Base-by-base conservation (phyloP, 805 yeast genomes). In the Spathaspora hagerdaliae region DNA sequence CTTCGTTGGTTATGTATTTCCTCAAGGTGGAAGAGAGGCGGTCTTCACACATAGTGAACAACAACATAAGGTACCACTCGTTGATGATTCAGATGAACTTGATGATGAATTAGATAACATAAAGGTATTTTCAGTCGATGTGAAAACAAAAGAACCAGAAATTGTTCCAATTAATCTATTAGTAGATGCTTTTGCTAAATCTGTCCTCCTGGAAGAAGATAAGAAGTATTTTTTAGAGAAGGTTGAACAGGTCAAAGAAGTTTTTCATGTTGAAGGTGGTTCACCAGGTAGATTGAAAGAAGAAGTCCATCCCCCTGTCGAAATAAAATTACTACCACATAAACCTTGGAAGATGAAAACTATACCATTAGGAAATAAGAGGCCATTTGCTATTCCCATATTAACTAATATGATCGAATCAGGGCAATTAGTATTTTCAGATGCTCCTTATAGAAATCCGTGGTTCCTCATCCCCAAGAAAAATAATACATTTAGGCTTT, bases 231-330 rank as follows among this genome's bases (percentile, higher is more conserved):
- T 36, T 19, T 14, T 36, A 7, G 9, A 36, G 15, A 13, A 38
- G 27, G 40, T 27, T 13, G 6, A 12, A 9, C 10, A 14, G 14
- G 9, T 32, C n/a, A 26, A 40, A 31, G 37, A 40, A 7, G 43
- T 32, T 14, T 40, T 40, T 11, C 33, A 13, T 7, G 14, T 24
- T 9, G 43, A 40, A 15, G 43, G 37, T 32, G 12, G 4, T 5
- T 14, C 34, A 27, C 43, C 43, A 10, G 43, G 43, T 24, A 24
- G 24, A 12, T 32, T 40, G n/a, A 32, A 32, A 11, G 3, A 31
- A 8, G 31, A 40, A 4, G 19, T 40, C 11, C 43, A 40, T n/a
- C 43, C 38, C 8, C 43, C 43, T 8, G 43, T 40, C 11, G 33
- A 32, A 33, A 40, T 40, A 3, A 40, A 32, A 12, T 12, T 33